These are phyloP conservation scores for Magnusiomyces magnusii DNA, from an alignment of 1,139 yeast genomes.

Conservation along the genomic window DNA sequence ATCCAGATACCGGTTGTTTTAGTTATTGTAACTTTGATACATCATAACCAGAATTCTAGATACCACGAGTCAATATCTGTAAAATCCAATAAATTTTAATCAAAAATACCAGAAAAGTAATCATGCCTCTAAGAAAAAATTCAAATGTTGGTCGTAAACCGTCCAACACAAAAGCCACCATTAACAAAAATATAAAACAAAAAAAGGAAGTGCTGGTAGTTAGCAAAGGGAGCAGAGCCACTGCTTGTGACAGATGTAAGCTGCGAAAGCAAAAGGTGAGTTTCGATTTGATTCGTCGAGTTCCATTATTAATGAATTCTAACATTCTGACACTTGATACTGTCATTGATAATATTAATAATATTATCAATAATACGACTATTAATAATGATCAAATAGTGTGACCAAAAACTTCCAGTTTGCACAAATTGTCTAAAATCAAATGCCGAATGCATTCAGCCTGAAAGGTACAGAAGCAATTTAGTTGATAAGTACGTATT, in stretches of 20 bases:
- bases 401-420: constrained; percentile 7
- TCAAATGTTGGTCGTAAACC: background rate
- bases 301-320: too few species aligned
- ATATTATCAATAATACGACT: too few species aligned
- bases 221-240: background rate
- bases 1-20: background rate
- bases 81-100: background rate
- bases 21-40: too few species aligned
- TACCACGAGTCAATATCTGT: background rate
- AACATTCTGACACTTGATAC: too few species aligned
- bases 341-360: too few species aligned
- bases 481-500: constrained; percentile 1
- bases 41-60: too few species aligned
- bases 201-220: background rate
- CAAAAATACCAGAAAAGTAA: too few species aligned
- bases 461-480: constrained; percentile 6
- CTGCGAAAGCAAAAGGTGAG: constrained; percentile 4
- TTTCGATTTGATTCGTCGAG: too few species aligned
- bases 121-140: background rate
- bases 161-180: background rate
- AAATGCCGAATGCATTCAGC: constrained; percentile 5
- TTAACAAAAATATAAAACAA: background rate
- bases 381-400: background rate
- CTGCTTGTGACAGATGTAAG: constrained; percentile 4
- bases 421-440: constrained; percentile 7